Conservation (phyloP, 106 monocot species). For the Agapanthus africanus region DNA sequence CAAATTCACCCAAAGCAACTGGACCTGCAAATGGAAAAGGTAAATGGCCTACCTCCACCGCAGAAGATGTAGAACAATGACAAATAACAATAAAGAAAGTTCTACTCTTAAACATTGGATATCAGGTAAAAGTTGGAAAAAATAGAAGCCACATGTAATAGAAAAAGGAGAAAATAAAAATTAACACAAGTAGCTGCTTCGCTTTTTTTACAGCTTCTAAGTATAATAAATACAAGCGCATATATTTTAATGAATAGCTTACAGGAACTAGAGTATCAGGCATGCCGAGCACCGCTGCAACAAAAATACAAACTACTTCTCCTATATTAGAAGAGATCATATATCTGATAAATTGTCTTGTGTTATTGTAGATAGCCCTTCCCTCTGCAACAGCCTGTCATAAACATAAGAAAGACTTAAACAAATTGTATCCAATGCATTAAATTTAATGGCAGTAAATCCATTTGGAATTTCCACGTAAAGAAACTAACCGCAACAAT, state of each 20-base stretch:
- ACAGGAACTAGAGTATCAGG: conserved; percentile 97
- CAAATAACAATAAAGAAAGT: too few relatives aligned
- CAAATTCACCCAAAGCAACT: conserved; percentile 98
- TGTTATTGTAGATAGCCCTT: conserved; percentile 98
- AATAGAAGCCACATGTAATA: too few relatives aligned
- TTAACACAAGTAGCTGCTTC: too few relatives aligned
- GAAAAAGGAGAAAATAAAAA: too few relatives aligned
- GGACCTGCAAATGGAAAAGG: conserved; percentile 53
- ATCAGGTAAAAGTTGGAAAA: too few relatives aligned
- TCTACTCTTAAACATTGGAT: too few relatives aligned
- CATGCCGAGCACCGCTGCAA: conserved; percentile 96
- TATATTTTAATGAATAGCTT: conserved; percentile 16
- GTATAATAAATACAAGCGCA: too few relatives aligned
- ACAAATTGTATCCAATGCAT: neutral
- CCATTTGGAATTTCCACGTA: neutral
- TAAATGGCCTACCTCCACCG: too few relatives aligned
- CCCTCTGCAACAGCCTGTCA: conserved; percentile 96
- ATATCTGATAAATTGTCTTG: conserved; percentile 97
- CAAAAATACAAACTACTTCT: conserved; percentile 99
- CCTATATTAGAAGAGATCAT: conserved; percentile 99
- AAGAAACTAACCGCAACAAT: conserved; percentile 81
- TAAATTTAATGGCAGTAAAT: neutral
- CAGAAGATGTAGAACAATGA: too few relatives aligned
- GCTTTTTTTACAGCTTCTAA: too few relatives aligned
- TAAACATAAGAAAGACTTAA: conserved; percentile 14